Evolutionary conservation across 1,284 basidiomycete species (phyloP).

Genomic region (Trametes hirsuta): DNA sequence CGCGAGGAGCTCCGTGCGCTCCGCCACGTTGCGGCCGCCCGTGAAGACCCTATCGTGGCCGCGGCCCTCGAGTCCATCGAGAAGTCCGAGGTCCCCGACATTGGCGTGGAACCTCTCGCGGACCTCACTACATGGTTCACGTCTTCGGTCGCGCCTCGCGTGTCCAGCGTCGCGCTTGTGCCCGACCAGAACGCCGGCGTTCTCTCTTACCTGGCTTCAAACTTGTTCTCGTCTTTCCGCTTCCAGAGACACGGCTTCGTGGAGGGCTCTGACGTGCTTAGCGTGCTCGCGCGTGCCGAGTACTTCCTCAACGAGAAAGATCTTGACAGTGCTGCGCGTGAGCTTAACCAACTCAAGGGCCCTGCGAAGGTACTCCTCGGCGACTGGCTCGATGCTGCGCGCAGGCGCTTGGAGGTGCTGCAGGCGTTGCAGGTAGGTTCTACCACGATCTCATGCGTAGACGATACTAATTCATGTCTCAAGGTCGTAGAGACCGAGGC

Average conservation of each 20-base stretch:
- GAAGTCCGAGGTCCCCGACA: slow-evolving; percentile 72
- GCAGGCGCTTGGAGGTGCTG: slow-evolving; percentile 88
- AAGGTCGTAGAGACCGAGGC: slow-evolving; percentile 86
- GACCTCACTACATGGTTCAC: slow-evolving; percentile 92
- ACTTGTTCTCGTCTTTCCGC: slow-evolving; percentile 74
- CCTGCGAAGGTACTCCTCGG: slow-evolving; percentile 82
- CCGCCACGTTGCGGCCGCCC: slow-evolving; percentile 71
- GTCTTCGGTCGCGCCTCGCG: slow-evolving; percentile 81
- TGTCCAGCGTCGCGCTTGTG: slow-evolving; percentile 88
- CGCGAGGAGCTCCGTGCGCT: slow-evolving; percentile 88
- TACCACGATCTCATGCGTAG: neutral
- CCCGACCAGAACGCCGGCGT: slow-evolving; percentile 89
- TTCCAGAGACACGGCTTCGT: slow-evolving; percentile 81
- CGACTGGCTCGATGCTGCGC: slow-evolving; percentile 93
- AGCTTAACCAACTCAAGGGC: slow-evolving; percentile 89
- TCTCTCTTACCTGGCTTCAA: slow-evolving; percentile 85
- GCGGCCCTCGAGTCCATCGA: slow-evolving; percentile 79
- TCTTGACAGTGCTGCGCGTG: slow-evolving; percentile 87
- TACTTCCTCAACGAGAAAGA: slow-evolving; percentile 91
- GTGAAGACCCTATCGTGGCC: slow-evolving; percentile 69
- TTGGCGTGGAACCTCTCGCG: slow-evolving; percentile 90
- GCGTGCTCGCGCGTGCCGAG: slow-evolving; percentile 89
- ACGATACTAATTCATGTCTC: slow-evolving; percentile 7
- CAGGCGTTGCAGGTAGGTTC: slow-evolving; percentile 85
- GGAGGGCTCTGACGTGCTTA: slow-evolving; percentile 83